Base-by-base conservation (phyloP, 169 alveolate genomes). In the Plasmodium blacklocki region DNA sequence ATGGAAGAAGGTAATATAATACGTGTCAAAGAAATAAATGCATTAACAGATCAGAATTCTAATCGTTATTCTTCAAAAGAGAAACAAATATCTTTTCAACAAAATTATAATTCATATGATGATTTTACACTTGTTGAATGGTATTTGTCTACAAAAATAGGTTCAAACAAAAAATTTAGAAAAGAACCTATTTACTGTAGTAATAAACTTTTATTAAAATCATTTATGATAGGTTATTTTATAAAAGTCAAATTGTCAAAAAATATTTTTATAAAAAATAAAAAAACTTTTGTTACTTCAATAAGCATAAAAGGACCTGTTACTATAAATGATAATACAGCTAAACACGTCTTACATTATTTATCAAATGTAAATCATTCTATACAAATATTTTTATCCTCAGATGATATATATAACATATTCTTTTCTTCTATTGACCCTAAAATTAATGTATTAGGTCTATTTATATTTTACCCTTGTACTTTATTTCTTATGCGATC, bases 191-290 rank as follows among this genome's bases (percentile, higher is more conserved):
- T 91, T 45, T 83, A 88, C 54, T 54, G 63, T 59, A 90, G 89
- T 43, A 94, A 89, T 70, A 88, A 75, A 26, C 85, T 93, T 47
- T 92, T 88, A 78, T 88, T 93, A n/a, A 70, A 66, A 60, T 94
- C 93, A n/a, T 88, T 21, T 56, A 93, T 83, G 96, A 93, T 93
- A 93, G 96, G 96, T 26, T 90, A 74, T 62, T 93, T 72, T 64
- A 86, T 93, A 26, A 62, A 87, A 88, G 88, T 88, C 26, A 89
- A 88, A 19, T 94, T 93, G 43, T 93, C 88, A 58, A 93, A 91
- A 88, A 94, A 94, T 47, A 70, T 91, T 29, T 88, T 63, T 68
- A 63, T 76, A 19, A 67, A 78, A 62, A 75, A 68, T 26, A 93
- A 88, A 58, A 80, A 94, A 64, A 83, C 88, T 12, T 93, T 68